Base-by-base conservation (phyloP, 1,284 basidiomycete species). In the Stygiomarasmius scandens region DNA sequence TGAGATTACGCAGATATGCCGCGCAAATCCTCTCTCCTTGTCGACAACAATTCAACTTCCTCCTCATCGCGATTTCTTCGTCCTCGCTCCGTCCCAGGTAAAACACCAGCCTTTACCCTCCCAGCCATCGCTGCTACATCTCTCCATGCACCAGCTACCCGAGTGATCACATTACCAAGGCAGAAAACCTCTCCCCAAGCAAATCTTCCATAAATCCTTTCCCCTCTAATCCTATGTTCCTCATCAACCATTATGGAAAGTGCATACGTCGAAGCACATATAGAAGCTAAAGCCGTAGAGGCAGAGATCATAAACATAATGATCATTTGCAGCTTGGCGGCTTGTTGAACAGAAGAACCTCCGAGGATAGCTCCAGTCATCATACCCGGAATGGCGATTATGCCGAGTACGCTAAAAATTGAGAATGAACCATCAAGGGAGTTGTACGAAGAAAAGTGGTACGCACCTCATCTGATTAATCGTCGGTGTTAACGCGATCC, bases 271-370 rank as follows among this genome's bases (percentile, higher is more conserved):
- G 88, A 86, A 1, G 84, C 82, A 49, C 82, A 74, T 58, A 92
- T 86, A 5, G 85, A 79, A 4, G 86, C 82, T 23, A 94, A 80
- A 1, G 86, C 84, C 0, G 88, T 89, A 55, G 84, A 83, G 0
- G 92, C 87, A 1, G 87, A 86, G 54, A 95, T 92, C 88, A 94
- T 92, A 72, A 95, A 94, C 86, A 93, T 92, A 74, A 94, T 92
- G 58, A 94, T 86, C 88, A 93, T 93, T 67, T 95, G 93, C 10
- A 95, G 73, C 52, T 86, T 84, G 1, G 91, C 90, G 0, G 93
- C 93, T 71, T 93, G 91, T 49, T 91, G 81, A 50, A 95, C 90
- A 27, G 86, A 87, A 32, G 90, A 84, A 0, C 92, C 93, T 22
- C 91, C 93, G 16, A 95, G 84, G 61, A 95, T 90, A 0, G 92